Evolutionary conservation across 331 rosid genomes (phyloP), one percentile per base, ranked within the genome.

Genomic region (Phaseolus coccineus): DNA sequence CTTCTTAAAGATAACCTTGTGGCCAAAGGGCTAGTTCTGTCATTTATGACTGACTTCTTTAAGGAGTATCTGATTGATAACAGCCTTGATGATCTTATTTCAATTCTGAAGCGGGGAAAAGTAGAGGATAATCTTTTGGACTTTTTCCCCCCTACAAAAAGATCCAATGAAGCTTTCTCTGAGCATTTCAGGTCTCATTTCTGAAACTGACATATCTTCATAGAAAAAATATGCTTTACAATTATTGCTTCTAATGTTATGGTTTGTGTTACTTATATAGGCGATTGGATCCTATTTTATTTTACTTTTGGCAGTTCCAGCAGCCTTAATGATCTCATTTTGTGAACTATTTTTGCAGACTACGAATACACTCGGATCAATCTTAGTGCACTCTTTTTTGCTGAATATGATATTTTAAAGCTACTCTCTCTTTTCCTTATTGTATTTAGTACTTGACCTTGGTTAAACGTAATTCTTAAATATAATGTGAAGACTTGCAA

Each of bases 1-100:
- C 87, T 96, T 84, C 97, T 96, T 55, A 96, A 93, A 88, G 99
- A 96, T 81, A 96, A 96, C 83, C 99, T 96, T 88, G 99, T 96
- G 84, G 98, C 90, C 89, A 96, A 96, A 85, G 99, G 99, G 92
- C 87, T 96, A 89, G 99, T 96, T 69, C 89, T 96, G 44, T 88
- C 92, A 12, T 96, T 96, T 73, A 93, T 96, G 71, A 96, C 99
- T 9, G 97, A 93, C 86, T 96, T 96, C 84, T 96, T 96, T 88
- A 96, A 96, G 88, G 98, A 87, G 90, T 96, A 93, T 78, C 89
- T 96, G 83, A 86, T 88, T 78, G 99, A 91, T 82, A 96, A 96
- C 74, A 96, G 93, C 87, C 99, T 96, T 76, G 99, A 96, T 90
- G 99, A 96, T 84, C 88, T 96, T 84, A 96, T 96, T 83, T 85